Evolutionary conservation across 2,329 filamentous ascomycete genomes (phyloP).

Genomic region (Xenosphaeropsis pyriputrescens): DNA sequence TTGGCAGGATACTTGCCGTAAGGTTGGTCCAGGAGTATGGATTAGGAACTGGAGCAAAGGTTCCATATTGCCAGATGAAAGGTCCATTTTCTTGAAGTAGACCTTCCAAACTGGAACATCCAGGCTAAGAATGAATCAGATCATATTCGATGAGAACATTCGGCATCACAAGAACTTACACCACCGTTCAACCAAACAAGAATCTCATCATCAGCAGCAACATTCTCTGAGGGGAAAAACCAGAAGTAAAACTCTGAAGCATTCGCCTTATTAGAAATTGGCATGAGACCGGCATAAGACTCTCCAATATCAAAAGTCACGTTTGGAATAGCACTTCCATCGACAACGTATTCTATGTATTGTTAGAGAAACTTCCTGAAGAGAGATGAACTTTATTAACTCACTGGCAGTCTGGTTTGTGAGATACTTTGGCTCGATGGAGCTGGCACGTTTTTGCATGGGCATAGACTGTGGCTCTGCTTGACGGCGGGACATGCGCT

Average conservation of each 20-base stretch:
- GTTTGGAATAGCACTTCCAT: conserved; percentile 50
- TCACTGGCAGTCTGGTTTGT: conserved; percentile 13
- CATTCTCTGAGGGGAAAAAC: conserved; percentile 46
- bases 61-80: conserved; percentile 57
- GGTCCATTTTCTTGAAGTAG: conserved; percentile 68
- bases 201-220: conserved; percentile 37
- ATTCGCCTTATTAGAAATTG: conserved; percentile 29
- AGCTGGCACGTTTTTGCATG: conserved; percentile 2
- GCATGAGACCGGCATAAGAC: conserved; percentile 47
- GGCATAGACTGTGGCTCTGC: too few relatives aligned
- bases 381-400: not conserved
- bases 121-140: conserved; percentile 24
- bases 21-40: conserved; percentile 15
- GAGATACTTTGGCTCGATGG: conserved; percentile 6
- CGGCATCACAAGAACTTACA: conserved; percentile 16
- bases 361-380: not conserved
- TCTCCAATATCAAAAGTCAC: conserved; percentile 55
- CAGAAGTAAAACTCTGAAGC: conserved; percentile 46
- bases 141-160: not conserved
- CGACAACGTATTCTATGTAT: conserved; percentile 41
- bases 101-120: conserved; percentile 48
- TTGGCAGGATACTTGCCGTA: conserved; percentile 4
- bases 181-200: conserved; percentile 36
- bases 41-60: conserved; percentile 25
- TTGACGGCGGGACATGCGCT: too few relatives aligned